phyloP scores from a whole-genome alignment of 176 grass and related monocot species.

The Triticum monococcum region DNA sequence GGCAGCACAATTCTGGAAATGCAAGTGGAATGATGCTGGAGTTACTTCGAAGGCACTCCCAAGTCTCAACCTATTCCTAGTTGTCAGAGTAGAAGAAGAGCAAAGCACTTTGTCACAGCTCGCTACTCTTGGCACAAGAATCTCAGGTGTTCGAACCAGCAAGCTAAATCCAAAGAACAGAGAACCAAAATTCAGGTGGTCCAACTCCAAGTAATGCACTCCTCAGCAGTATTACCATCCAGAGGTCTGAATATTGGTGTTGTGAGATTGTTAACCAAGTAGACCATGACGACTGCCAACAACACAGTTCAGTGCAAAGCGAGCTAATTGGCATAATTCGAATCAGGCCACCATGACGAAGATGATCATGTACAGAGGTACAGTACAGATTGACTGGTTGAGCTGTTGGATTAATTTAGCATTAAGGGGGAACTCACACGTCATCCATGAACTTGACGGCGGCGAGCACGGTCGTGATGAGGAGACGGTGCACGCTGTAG shows the following conservation, averaged over 20 bases:
- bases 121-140: constrained; percentile 13
- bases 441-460: constrained; percentile 82
- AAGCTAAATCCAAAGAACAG: not conserved
- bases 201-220: not conserved
- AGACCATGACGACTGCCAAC: not conserved
- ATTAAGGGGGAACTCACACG: constrained; percentile 48
- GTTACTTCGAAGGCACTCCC: constrained; percentile 50
- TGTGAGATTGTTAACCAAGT: not conserved
- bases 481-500: constrained; percentile 67
- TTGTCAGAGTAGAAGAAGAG: constrained; percentile 10
- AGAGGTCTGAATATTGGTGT: not conserved
- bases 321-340: not conserved
- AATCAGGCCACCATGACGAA: constrained; percentile 5
- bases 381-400: not conserved
- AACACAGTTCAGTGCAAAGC: not conserved
- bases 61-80: constrained; percentile 31
- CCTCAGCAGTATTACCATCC: not conserved
- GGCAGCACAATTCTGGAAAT: not conserved
- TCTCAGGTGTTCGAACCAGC: constrained; percentile 24
- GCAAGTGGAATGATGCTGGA: constrained; percentile 32
- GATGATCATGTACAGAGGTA: not conserved
- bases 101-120: constrained; percentile 28
- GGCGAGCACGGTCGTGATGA: constrained; percentile 61
- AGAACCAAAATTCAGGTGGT: constrained; percentile 14
- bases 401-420: not conserved